A percentile compares a stretch with the other conserved stretches of the same genome.
Evolutionary conservation across 2,329 filamentous ascomycete species (phyloP).

Genomic region (Colletotrichum falcatum): DNA sequence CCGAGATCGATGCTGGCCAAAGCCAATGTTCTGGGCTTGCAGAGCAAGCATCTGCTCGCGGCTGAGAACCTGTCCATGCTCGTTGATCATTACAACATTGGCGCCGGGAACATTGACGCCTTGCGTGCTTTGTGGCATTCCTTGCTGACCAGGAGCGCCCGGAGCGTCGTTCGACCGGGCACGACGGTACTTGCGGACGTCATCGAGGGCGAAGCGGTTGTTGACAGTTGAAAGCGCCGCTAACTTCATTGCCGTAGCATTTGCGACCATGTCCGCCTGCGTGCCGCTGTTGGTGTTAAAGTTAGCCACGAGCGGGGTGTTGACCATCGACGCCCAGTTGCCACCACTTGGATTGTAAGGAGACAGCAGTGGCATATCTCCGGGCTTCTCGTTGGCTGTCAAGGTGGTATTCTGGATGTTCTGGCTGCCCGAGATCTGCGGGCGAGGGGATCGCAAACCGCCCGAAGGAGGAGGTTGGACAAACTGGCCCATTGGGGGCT

Average conservation of each 20-base stretch:
- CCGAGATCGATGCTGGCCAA: slow-evolving; percentile 81
- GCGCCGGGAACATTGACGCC: slow-evolving; percentile 73
- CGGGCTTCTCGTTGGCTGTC: slow-evolving; percentile 74
- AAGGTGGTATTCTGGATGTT: slow-evolving; percentile 89
- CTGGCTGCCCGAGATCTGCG: slow-evolving; percentile 73
- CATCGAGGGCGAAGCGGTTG: slow-evolving; percentile 96
- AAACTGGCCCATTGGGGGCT: slow-evolving; percentile 94
- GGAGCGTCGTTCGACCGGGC: slow-evolving; percentile 88
- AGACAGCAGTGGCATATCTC: slow-evolving; percentile 87
- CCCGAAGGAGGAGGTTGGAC: slow-evolving; percentile 82
- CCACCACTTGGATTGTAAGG: slow-evolving; percentile 84
- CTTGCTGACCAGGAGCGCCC: slow-evolving; percentile 49
- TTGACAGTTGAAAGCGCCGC: slow-evolving; percentile 97
- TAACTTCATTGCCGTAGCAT: slow-evolving; percentile 98
- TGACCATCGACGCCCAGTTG: slow-evolving; percentile 99
- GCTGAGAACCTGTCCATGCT: slow-evolving; percentile 87
- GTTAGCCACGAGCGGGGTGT: slow-evolving; percentile 93
- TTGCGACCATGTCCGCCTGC: slow-evolving; percentile 98
- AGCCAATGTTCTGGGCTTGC: slow-evolving; percentile 72
- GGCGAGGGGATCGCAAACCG: slow-evolving; percentile 82
- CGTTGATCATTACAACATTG: slow-evolving; percentile 94
- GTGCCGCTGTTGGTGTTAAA: slow-evolving; percentile 73
- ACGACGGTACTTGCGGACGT: slow-evolving; percentile 95
- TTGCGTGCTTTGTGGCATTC: slow-evolving; percentile 53
- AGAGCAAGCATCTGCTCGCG: slow-evolving; percentile 87